Evolutionary conservation across 202 grass and related monocot genomes (phyloP).

Genomic region (Bolboschoenoplectus hybrid): DNA sequence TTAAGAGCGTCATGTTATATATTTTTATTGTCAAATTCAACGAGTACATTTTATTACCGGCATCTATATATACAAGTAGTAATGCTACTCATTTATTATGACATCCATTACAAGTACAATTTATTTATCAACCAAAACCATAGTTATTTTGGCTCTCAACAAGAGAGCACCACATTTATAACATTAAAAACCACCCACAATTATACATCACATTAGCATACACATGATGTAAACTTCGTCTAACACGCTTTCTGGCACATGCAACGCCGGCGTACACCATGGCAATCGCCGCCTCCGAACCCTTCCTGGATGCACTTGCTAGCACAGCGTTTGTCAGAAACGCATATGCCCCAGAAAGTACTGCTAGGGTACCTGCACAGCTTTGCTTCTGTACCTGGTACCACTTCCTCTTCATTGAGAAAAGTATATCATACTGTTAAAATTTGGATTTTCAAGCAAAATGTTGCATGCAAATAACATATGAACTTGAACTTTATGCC

Average conservation of each 20-base stretch:
- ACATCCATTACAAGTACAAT: neutral
- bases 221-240: constrained; percentile 21
- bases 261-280: constrained; percentile 40
- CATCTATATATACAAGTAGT: neutral
- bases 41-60: neutral
- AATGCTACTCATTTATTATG: neutral
- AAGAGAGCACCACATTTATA: neutral
- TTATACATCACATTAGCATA: constrained; percentile 15
- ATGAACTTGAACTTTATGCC: neutral
- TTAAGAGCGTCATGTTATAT: too few species aligned
- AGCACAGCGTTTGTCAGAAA: constrained; percentile 32
- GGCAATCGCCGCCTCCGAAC: constrained; percentile 41
- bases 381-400: constrained; percentile 37
- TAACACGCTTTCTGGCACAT: constrained; percentile 45
- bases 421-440: neutral
- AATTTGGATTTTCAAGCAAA: neutral
- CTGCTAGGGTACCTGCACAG: constrained; percentile 28
- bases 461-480: neutral
- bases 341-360: constrained; percentile 32
- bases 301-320: constrained; percentile 38
- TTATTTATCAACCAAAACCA: neutral
- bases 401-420: constrained; percentile 21
- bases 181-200: neutral
- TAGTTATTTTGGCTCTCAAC: constrained; percentile 5
- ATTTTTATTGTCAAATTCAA: neutral